Conservation (phyloP, 139 green algal species). For the Chloropicon primus region DNA sequence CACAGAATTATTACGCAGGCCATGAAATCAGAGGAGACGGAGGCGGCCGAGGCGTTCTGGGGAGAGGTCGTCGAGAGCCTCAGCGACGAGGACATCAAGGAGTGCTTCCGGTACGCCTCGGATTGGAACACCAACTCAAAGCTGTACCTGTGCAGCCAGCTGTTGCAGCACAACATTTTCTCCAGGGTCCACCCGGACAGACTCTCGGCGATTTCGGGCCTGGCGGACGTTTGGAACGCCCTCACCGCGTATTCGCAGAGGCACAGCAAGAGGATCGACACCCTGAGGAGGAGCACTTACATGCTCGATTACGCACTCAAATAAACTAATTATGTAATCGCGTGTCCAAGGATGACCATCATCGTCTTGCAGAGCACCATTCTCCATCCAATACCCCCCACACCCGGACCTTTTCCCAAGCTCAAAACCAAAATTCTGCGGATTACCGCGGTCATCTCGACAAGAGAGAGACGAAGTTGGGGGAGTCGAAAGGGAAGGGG, state of each 20-base stretch:
- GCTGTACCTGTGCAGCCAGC: slow-evolving; percentile 64
- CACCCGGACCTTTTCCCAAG: no score
- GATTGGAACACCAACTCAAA: slow-evolving; percentile 90
- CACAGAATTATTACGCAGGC: background rate
- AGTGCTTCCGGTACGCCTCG: slow-evolving; percentile 32
- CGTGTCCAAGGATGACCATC: no score
- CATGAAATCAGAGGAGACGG: slow-evolving; percentile 22
- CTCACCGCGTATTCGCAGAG: slow-evolving; percentile 5
- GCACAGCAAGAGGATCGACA: background rate
- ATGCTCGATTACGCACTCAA: slow-evolving; percentile 7
- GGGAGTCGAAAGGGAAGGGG: no score
- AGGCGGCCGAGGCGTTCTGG: slow-evolving; percentile 11
- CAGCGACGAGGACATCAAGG: slow-evolving; percentile 6
- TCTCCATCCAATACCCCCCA: no score
- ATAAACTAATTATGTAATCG: background rate
- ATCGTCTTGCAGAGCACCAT: no score
- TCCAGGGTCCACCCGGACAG: slow-evolving; percentile 26
- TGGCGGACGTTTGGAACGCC: background rate
- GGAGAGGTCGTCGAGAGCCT: slow-evolving; percentile 3
- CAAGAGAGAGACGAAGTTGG: no score
- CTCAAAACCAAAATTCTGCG: no score
- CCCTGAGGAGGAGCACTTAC: slow-evolving; percentile 1
- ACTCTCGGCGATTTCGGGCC: background rate
- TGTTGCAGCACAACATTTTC: slow-evolving; percentile 51
- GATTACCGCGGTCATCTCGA: no score